phyloP scores from a whole-genome alignment of 2,329 filamentous ascomycete species.

The Trichoderma cornu-damae region DNA sequence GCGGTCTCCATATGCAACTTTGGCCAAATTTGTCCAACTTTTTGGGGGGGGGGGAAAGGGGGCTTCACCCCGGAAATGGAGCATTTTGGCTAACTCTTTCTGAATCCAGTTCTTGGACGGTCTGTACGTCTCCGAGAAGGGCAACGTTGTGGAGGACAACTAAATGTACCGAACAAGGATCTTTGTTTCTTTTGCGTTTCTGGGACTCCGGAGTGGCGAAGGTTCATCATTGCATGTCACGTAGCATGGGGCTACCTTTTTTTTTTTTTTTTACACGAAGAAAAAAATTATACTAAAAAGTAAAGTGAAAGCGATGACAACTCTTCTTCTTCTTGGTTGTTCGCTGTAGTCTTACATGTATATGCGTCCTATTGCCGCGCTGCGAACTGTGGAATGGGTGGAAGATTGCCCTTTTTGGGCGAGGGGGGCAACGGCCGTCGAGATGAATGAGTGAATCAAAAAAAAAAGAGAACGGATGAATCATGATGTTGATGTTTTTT shows the following conservation, averaged over 20 bases:
- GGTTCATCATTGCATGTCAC: conserved; percentile 58
- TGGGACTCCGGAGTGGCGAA: conserved; percentile 59
- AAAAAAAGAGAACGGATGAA: conserved; percentile 1
- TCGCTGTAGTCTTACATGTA: not conserved
- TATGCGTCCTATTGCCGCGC: not conserved
- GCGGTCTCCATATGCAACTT: not conserved
- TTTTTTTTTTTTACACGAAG: too few relatives aligned
- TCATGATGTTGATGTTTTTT: not conserved
- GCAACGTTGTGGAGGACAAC: conserved; percentile 77
- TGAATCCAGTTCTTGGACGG: conserved; percentile 86
- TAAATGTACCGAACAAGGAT: conserved; percentile 41
- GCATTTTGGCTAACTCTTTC: conserved; percentile 23
- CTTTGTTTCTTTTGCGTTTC: conserved; percentile 53
- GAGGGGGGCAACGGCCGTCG: too few relatives aligned
- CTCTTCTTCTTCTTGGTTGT: not conserved
- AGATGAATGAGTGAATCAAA: too few relatives aligned
- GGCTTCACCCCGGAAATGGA: too few relatives aligned
- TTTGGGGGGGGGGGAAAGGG: too few relatives aligned
- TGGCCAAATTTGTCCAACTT: too few relatives aligned
- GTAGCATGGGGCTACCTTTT: conserved; percentile 47
- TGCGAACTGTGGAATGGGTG: conserved; percentile 1
- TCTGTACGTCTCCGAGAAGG: conserved; percentile 98
- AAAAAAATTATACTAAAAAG: conserved; percentile 29
- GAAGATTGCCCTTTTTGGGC: not conserved
- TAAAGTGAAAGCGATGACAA: conserved; percentile 29